Base-by-base conservation (phyloP, 805 yeast genomes). In the Candida ovalis region DNA sequence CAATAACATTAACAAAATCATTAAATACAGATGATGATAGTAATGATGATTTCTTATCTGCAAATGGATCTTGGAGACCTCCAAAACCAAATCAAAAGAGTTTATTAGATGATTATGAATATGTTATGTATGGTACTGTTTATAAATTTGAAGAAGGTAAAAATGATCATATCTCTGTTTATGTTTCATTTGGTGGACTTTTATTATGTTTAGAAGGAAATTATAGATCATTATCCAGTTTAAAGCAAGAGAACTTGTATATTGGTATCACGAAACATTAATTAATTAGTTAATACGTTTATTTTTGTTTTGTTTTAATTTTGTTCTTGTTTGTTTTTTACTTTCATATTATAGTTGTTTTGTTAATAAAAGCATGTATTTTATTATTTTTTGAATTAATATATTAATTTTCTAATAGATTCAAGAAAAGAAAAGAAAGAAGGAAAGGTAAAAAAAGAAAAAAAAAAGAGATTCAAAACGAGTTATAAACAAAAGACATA, bases 111-210 rank as follows among this genome's bases (percentile, higher is more conserved):
- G 98, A 94, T 64, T 92, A 90, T 72, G 98, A 92, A 68, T 94
- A 94, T 61, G 98, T 94, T 56, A 92, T 94, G 98, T 83, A 91
- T 66, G 99, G 99, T 46, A 90, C 96, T 6, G 96, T 94, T 41
- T 94, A 94, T 75, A 91, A 92, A 68, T 94, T 94, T 64, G 97
- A 92, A 67, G 99, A 94, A 71, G 80, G 80, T 55, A 71, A 73
- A 56, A 72, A 70, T 49, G 88, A 83, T 61, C 74, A 73, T 55
- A 86, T 89, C 69, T 84, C 95, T 19, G 96, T 92, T 22, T 94
- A 89, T 65, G 88, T 89, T 49, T 92, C 98, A 3, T 94, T 91
- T 67, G 99, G 99, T 48, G 99, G 99, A 4, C 77, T 94, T 59
- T 76, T 94, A 59, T 78, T 92, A 82, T 86, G 97, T 62, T 75